A percentile compares a stretch with the other conserved stretches of the same genome.
Evolutionary conservation across 2,329 filamentous ascomycete species (phyloP).

Genomic region (Colletotrichum scovillei): DNA sequence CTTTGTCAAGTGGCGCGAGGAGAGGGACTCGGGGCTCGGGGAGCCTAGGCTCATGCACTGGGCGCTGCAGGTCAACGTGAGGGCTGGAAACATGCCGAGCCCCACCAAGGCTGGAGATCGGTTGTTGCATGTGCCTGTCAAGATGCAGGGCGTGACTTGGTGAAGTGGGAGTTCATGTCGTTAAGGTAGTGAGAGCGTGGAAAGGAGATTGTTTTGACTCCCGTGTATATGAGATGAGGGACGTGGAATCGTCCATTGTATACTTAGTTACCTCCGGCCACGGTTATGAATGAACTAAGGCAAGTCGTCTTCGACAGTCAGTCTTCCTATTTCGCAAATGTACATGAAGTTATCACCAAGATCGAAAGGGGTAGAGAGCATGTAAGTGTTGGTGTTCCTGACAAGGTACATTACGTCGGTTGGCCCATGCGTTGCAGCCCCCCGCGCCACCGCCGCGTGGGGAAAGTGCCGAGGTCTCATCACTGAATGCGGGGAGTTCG

Average conservation of each 20-base stretch:
- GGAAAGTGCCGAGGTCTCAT: conserved; percentile 31
- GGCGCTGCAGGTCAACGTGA: conserved; percentile 64
- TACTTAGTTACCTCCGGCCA: not conserved
- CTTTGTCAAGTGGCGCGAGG: conserved; percentile 55
- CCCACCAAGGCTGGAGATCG: conserved; percentile 43
- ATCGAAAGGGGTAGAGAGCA: not conserved
- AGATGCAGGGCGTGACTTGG: conserved; percentile 59
- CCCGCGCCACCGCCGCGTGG: not conserved
- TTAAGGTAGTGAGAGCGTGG: not conserved
- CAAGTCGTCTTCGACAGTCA: not conserved
- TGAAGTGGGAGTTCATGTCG: too few species aligned
- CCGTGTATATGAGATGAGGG: not conserved
- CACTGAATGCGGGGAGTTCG: conserved; percentile 27
- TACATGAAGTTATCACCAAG: not conserved
- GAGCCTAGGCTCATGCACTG: conserved; percentile 61
- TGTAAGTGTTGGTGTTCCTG: not conserved
- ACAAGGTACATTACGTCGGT: not conserved
- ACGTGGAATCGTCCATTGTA: not conserved
- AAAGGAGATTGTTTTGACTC: not conserved
- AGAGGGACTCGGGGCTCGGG: conserved; percentile 55
- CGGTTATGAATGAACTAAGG: too few species aligned
- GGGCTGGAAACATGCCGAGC: conserved; percentile 57
- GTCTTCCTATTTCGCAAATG: too few species aligned
- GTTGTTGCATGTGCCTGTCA: conserved; percentile 50
- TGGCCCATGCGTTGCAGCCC: not conserved